A percentile compares a stretch with the other conserved stretches of the same genome.
These are phyloP conservation scores for Lichtheimia ramosa DNA, from an alignment of 371 early-diverging fungal species.

Conservation along the genomic window DNA sequence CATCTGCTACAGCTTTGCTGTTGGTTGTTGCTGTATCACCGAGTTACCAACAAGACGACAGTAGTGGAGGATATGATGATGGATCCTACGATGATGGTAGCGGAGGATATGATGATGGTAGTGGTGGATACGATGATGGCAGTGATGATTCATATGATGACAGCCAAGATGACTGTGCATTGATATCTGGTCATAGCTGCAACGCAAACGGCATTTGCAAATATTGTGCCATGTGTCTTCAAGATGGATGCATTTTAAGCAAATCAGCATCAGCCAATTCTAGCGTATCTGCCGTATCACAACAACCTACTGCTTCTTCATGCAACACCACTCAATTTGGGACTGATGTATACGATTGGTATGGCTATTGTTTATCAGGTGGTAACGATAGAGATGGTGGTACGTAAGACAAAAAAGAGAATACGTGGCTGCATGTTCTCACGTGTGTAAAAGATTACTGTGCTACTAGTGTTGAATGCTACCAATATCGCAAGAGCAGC, in stretches of 20 bases:
- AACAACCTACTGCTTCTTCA: neutral
- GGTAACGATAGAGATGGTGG: conserved; percentile 35
- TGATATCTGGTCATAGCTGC: conserved; percentile 37
- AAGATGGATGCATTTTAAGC: conserved; percentile 37
- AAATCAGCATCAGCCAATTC: conserved; percentile 16
- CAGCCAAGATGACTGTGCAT: conserved; percentile 30
- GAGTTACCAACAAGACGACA: too few species aligned
- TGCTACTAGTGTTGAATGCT: conserved; percentile 42
- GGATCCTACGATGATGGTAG: neutral
- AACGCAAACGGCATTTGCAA: conserved; percentile 39
- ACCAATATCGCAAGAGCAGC: conserved; percentile 33
- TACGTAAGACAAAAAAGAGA: conserved; percentile 14
- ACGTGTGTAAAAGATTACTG: conserved; percentile 28
- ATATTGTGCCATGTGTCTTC: conserved; percentile 50
- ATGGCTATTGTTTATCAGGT: conserved; percentile 40
- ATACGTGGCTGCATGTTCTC: neutral
- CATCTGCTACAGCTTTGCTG: too few species aligned
- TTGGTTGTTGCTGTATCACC: too few species aligned
- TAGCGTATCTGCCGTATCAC: neutral
- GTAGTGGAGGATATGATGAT: neutral
- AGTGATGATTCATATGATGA: conserved; percentile 10
- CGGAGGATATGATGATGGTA: neutral
- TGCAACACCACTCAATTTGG: conserved; percentile 35
- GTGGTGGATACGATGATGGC: conserved; percentile 2
- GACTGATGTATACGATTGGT: conserved; percentile 34